Percentiles rank a stretch among this genome's conserved stretches.
These are phyloP conservation scores for Galerina sulciceps DNA, from an alignment of 768 basidiomycete genomes.

Conservation along the genomic window DNA sequence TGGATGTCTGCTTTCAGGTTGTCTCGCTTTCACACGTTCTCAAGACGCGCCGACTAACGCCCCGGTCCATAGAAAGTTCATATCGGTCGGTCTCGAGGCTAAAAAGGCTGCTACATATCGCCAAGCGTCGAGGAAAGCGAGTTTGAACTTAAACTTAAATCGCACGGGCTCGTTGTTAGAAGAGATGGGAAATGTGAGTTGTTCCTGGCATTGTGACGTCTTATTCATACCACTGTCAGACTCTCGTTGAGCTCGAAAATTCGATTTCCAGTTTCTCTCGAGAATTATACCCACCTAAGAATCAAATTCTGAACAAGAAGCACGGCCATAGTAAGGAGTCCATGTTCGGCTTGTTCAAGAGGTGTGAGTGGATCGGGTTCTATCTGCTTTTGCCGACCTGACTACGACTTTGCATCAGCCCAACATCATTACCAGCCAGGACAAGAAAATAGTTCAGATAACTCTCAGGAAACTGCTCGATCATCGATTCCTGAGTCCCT, in stretches of 20 bases:
- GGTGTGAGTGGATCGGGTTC: constrained; percentile 40
- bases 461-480: constrained; percentile 16
- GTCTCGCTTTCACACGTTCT: constrained; percentile 12
- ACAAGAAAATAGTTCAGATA: constrained; percentile 6
- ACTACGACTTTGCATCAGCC: constrained; percentile 7
- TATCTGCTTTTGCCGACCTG: background rate
- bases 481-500: constrained; percentile 23
- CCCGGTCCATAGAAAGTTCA: constrained; percentile 58
- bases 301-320: constrained; percentile 46
- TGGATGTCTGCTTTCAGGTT: constrained; percentile 84
- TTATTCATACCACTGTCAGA: constrained; percentile 38
- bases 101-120: constrained; percentile 46
- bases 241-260: constrained; percentile 60
- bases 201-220: background rate
- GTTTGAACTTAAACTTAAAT: constrained; percentile 40
- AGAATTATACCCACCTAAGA: constrained; percentile 42
- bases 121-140: constrained; percentile 46
- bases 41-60: constrained; percentile 10
- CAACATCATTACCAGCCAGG: constrained; percentile 19
- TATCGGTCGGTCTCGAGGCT: constrained; percentile 51
- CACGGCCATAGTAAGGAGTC: constrained; percentile 51
- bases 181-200: constrained; percentile 67
- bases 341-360: constrained; percentile 67
- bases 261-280: constrained; percentile 49
- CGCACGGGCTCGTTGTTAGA: constrained; percentile 60